phyloP scores from a whole-genome alignment of 1,284 basidiomycete genomes.

The Irpex sp. region DNA sequence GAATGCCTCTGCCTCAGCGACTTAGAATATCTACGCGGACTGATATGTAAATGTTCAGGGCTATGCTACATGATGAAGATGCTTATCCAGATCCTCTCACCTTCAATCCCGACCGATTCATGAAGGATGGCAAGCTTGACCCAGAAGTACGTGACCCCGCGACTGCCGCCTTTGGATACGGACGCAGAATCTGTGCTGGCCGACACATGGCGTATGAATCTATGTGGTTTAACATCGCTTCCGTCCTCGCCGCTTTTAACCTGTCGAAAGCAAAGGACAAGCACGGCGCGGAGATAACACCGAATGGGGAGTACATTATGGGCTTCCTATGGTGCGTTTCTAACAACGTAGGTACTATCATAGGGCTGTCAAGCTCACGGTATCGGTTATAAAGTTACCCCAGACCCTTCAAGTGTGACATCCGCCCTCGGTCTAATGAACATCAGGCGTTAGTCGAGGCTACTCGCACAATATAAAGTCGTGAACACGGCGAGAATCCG shows the following conservation, averaged over 20 bases:
- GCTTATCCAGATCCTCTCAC: background rate
- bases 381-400: background rate
- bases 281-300: background rate
- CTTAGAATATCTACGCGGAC: background rate
- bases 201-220: slow-evolving; percentile 5
- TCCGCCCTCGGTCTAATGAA: background rate
- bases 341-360: background rate
- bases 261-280: slow-evolving; percentile 1
- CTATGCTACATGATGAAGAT: slow-evolving; percentile 4
- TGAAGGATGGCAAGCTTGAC: slow-evolving; percentile 1
- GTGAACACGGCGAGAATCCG: background rate
- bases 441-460: background rate
- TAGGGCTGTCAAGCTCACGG: background rate
- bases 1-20: background rate
- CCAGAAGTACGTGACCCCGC: slow-evolving; percentile 1
- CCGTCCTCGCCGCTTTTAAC: slow-evolving; percentile 1
- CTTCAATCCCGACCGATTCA: slow-evolving; percentile 6
- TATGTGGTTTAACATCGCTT: slow-evolving; percentile 3
- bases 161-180: slow-evolving; percentile 6
- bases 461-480: background rate
- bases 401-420: background rate
- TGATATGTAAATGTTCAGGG: background rate
- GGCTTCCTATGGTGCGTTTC: background rate
- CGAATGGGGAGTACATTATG: background rate
- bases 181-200: slow-evolving; percentile 7